Conservation (phyloP, 305 asterid genomes). For the Coffea humblotiana region DNA sequence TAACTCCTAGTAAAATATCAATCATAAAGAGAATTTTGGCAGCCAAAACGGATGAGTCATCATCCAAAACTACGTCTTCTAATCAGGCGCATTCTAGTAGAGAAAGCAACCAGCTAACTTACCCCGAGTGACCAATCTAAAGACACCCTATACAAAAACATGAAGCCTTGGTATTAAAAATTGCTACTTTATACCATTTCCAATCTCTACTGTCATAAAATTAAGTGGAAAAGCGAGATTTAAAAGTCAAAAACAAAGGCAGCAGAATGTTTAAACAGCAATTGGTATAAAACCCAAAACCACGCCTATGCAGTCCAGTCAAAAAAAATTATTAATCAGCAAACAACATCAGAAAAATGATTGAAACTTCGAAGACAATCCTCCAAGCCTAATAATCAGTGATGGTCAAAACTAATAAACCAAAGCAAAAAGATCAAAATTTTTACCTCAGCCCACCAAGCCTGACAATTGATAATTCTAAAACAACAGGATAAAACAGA, state of each 20-base stretch:
- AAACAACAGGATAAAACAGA: conserved; percentile 10
- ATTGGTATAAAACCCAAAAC: background rate
- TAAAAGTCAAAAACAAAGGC: background rate
- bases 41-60: background rate
- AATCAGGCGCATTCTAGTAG: background rate
- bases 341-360: background rate
- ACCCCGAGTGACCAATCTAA: background rate
- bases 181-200: background rate
- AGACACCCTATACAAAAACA: background rate
- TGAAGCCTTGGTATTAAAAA: background rate
- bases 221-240: background rate
- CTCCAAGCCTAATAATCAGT: conserved; percentile 8
- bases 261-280: background rate
- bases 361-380: conserved; percentile 1
- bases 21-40: background rate
- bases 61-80: background rate
- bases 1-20: background rate
- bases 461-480: conserved; percentile 10
- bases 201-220: background rate
- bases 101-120: background rate
- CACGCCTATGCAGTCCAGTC: background rate
- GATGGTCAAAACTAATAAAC: conserved; percentile 6
- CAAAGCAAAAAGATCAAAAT: conserved; percentile 19
- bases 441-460: conserved; percentile 23
- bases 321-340: background rate